phyloP scores from a whole-genome alignment of 257 asterid species.

The Lavandula angustifolia region DNA sequence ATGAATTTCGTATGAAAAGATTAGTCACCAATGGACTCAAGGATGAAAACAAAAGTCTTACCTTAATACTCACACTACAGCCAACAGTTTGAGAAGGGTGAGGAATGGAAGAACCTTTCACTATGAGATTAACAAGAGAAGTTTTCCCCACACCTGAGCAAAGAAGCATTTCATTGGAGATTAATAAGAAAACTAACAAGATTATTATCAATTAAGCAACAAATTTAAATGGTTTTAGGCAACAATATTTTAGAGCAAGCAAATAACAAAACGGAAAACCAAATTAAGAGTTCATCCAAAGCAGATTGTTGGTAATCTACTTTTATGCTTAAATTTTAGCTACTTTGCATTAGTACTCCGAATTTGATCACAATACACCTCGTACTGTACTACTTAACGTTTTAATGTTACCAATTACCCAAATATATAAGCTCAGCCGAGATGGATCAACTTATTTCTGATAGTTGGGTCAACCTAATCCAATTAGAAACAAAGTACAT shows the following conservation, averaged over 20 bases:
- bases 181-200: conserved; percentile 2
- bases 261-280: background rate
- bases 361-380: conserved; percentile 3
- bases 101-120: conserved; percentile 73
- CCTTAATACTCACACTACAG: conserved; percentile 80
- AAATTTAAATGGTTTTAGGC: background rate
- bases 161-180: conserved; percentile 24
- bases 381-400: background rate
- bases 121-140: conserved; percentile 88
- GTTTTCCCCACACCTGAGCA: conserved; percentile 87
- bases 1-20: conserved; percentile 19
- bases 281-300: conserved; percentile 9
- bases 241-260: background rate
- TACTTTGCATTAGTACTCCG: background rate
- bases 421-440: background rate
- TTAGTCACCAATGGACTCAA: conserved; percentile 19
- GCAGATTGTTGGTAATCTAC: background rate
- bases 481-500: background rate
- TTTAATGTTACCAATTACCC: background rate
- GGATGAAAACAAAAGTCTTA: conserved; percentile 32
- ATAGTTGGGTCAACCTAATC: conserved; percentile 12
- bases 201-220: background rate
- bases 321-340: background rate
- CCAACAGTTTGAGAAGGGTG: conserved; percentile 94
- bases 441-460: background rate